Percentiles rank a stretch among this genome's conserved stretches.
Evolutionary conservation across 2,329 filamentous ascomycete genomes (phyloP).

Genomic region (Podosphaera xanthii): DNA sequence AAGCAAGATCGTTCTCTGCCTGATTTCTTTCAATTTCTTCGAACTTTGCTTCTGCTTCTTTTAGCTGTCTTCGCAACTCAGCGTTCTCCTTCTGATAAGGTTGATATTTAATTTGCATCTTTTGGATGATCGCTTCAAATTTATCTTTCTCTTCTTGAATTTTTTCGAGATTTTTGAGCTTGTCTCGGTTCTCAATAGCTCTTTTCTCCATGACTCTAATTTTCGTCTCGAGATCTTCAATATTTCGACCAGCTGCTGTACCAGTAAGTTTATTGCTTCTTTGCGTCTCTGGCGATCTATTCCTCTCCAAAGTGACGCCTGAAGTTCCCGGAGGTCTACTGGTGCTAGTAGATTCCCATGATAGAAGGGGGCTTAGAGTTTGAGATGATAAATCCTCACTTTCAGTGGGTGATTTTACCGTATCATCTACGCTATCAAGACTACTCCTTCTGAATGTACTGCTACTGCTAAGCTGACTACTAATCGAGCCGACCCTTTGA

Average conservation of each 20-base stretch:
- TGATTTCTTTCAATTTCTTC: constrained; percentile 50
- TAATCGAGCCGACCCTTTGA: constrained; percentile 13
- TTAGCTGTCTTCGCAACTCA: constrained; percentile 54
- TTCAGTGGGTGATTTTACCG: constrained; percentile 23
- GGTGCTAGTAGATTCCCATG: constrained; percentile 8
- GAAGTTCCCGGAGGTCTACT: constrained; percentile 3
- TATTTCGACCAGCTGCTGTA: constrained; percentile 27
- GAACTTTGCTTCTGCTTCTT: constrained; percentile 48
- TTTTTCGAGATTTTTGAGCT: constrained; percentile 55
- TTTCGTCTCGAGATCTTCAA: constrained; percentile 77
- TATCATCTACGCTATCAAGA: constrained; percentile 11
- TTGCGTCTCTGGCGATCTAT: constrained; percentile 9
- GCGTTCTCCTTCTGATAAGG: constrained; percentile 59
- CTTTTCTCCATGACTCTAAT: constrained; percentile 75
- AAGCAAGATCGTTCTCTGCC: constrained; percentile 60
- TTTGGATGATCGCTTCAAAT: constrained; percentile 69
- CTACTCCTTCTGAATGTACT: constrained; percentile 13
- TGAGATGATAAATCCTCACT: constrained; percentile 22
- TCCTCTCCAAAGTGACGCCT: constrained; percentile 9
- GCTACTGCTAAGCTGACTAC: constrained; percentile 13
- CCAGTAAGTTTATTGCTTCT: constrained; percentile 7
- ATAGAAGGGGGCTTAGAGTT: constrained; percentile 11
- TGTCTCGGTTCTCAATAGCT: constrained; percentile 62
- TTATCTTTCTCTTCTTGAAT: constrained; percentile 55
- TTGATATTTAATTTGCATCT: constrained; percentile 73